Base-by-base conservation (phyloP, 352 stramenopile species). In the Albugo laibachii region DNA sequence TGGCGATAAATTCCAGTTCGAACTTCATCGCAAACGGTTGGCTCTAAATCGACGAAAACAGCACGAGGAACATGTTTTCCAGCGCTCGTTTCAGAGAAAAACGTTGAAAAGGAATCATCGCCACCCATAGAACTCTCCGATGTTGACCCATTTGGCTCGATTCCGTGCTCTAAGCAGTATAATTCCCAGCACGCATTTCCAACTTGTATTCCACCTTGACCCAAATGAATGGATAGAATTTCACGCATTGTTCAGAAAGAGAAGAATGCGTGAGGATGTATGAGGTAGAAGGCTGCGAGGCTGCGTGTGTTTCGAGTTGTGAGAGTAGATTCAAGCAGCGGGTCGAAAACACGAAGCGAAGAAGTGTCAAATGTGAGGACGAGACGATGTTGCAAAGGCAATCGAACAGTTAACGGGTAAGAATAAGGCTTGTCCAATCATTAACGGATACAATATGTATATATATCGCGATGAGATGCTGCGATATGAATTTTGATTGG, bases 171-270 rank as follows among this genome's bases (percentile, higher is more conserved):
- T 21, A 93, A 73, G 52, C 80, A 93, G 67, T 86, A 93, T 34
- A 96, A 77, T 57, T 96, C 87, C 85, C 87, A 96, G 62, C 87
- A 96, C 45, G 78, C 81, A 62, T 91, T 93, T 39, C 80, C 79
- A 5, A 60, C 50, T 52, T 89, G 76, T 58, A 89, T 74, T 56
- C 82, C 89, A 53, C 77, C 92, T 59, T 98, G 91, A 57, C 91
- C 89, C 50, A 97, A 79, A 66, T 98, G 93, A 58, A 98, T 94
- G 37, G 84, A 97, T 56, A 98, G 91, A 63, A 93, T 92, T 63
- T 97, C 92, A 68, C 82, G 77, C 81, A 93, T 94, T 39, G 8
- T 31, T 31, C 24, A 31, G 24, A 31, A 10, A 10, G 24, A 31
- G 24, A 31, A 10, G 3, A 8, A 10, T 31, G 18, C 34, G 40